phyloP scores from a whole-genome alignment of 306 rosid genomes.

The Acacia confusa region DNA sequence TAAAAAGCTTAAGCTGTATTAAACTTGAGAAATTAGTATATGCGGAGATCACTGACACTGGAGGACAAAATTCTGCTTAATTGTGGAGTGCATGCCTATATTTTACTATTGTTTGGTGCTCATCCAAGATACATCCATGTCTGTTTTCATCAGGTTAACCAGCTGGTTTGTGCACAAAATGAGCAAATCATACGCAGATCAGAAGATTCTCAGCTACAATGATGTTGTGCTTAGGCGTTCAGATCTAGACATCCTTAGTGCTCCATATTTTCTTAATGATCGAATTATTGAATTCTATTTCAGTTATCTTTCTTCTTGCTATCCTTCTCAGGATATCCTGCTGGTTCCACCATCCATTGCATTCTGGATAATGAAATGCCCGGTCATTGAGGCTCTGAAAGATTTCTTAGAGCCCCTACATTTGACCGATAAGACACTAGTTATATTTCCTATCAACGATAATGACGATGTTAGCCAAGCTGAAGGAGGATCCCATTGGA shows the following conservation, averaged over 20 bases:
- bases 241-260: constrained; percentile 74
- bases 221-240: constrained; percentile 70
- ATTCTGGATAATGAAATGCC: constrained; percentile 80
- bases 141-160: no score
- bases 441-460: constrained; percentile 78
- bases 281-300: constrained; percentile 79
- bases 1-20: no score
- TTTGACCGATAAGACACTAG: constrained; percentile 54
- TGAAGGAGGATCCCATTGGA: constrained; percentile 96
- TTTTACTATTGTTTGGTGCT: no score
- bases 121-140: no score
- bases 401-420: constrained; percentile 80
- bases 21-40: no score
- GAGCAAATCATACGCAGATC: no score
- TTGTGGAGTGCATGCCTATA: no score
- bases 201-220: no score
- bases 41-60: no score
- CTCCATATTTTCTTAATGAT: constrained; percentile 75
- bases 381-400: constrained; percentile 41
- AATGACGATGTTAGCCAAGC: constrained; percentile 61
- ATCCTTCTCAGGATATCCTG: constrained; percentile 51
- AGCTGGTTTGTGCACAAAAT: no score
- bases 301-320: constrained; percentile 58
- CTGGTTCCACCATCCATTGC: constrained; percentile 84
- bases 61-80: no score